Percentiles rank a stretch among this genome's conserved stretches.
Conservation (phyloP, 1,284 basidiomycete genomes). For the Ceratobasidium sp. region DNA sequence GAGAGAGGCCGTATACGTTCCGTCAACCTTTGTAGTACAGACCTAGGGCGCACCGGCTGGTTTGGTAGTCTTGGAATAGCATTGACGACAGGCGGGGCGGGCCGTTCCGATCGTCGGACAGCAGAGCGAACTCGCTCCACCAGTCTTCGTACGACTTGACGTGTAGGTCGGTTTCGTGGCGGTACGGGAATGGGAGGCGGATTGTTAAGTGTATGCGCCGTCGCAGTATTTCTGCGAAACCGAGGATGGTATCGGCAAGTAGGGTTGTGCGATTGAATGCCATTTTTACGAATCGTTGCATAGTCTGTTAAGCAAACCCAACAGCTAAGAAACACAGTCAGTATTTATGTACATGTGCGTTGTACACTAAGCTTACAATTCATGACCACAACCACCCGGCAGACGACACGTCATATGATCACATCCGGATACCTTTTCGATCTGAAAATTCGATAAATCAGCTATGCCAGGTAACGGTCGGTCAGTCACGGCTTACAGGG, state of each 20-base stretch:
- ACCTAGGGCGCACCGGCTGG: too few species aligned
- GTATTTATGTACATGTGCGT: neutral
- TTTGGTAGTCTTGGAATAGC: too few species aligned
- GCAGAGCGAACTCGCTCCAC: too few species aligned
- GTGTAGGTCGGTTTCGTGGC: too few species aligned
- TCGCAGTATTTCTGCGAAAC: too few species aligned
- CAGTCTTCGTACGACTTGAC: too few species aligned
- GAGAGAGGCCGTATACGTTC: too few species aligned
- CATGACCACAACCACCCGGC: slow-evolving; percentile 15
- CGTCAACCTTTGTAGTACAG: too few species aligned
- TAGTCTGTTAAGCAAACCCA: slow-evolving; percentile 23
- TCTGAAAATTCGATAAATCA: neutral
- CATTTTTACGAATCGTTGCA: neutral
- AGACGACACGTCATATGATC: slow-evolving; percentile 27
- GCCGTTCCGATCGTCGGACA: too few species aligned
- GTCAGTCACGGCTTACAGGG: neutral
- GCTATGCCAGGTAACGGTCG: neutral
- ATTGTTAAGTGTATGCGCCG: too few species aligned
- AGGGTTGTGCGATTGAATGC: slow-evolving; percentile 2
- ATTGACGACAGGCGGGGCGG: too few species aligned
- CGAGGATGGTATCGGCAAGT: slow-evolving; percentile 1
- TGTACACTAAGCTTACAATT: slow-evolving; percentile 7
- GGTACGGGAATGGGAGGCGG: too few species aligned
- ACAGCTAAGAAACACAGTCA: neutral
- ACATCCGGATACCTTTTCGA: slow-evolving; percentile 6